These are phyloP conservation scores for Amanita inopinata DNA, from an alignment of 768 basidiomycete genomes.

Conservation along the genomic window DNA sequence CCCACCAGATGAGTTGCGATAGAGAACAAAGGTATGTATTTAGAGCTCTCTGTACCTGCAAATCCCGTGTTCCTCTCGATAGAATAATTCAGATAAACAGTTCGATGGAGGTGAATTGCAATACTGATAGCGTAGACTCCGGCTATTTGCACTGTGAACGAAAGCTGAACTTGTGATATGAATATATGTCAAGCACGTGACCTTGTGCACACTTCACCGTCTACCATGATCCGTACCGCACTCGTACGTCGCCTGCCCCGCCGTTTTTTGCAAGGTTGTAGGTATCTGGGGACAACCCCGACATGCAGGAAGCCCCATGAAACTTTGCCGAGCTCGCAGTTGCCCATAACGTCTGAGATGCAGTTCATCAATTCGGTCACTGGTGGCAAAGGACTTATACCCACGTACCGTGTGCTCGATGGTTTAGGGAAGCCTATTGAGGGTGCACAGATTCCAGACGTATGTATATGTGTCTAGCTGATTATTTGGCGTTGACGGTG, in stretches of 20 bases:
- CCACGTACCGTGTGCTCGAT: slow-evolving; percentile 82
- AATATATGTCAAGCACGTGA: slow-evolving; percentile 21
- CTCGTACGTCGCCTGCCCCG: slow-evolving; percentile 10
- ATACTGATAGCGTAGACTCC: too few relatives aligned
- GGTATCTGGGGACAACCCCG: slow-evolving; percentile 9
- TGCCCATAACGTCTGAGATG: slow-evolving; percentile 60
- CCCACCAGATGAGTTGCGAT: too few relatives aligned
- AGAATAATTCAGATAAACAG: too few relatives aligned
- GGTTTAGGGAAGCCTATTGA: slow-evolving; percentile 65
- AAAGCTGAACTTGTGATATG: too few relatives aligned
- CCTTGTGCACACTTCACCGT: slow-evolving; percentile 14
- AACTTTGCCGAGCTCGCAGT: slow-evolving; percentile 33
- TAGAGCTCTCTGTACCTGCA: not conserved
- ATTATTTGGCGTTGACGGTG: not conserved
- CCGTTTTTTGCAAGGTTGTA: slow-evolving; percentile 3
- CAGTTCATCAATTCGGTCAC: slow-evolving; percentile 77
- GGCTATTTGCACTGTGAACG: too few relatives aligned
- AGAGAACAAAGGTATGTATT: too few relatives aligned
- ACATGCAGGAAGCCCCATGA: slow-evolving; percentile 12
- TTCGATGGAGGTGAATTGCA: too few relatives aligned
- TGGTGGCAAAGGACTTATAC: slow-evolving; percentile 52
- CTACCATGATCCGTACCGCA: slow-evolving; percentile 26
- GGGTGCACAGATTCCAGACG: slow-evolving; percentile 70
- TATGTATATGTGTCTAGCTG: slow-evolving; percentile 19
- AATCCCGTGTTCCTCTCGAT: not conserved